Conservation (phyloP, 495 filamentous ascomycete species). For the Neurospora sublineolata region DNA sequence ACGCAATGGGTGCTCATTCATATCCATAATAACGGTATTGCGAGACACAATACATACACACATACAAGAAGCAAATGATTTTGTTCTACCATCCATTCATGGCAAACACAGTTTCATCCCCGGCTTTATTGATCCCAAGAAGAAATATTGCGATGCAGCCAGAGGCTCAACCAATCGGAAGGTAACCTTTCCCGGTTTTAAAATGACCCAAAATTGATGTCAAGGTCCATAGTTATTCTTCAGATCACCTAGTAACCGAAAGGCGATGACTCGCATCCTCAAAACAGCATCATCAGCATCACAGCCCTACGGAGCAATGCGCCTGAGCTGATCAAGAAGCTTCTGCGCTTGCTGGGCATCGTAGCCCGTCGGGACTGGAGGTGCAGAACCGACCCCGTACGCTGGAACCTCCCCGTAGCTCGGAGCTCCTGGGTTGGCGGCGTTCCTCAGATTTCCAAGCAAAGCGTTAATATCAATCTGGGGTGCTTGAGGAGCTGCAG, state of each 20-base stretch:
- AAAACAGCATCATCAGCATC: neutral
- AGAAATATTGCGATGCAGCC: neutral
- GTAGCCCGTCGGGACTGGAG: neutral
- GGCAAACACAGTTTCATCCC: neutral
- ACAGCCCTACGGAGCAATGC: neutral
- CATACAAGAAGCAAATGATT: neutral
- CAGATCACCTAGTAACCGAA: neutral
- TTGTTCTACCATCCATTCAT: neutral
- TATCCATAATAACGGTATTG: neutral
- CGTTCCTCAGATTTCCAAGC: slow-evolving; percentile 13
- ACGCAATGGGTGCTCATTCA: neutral
- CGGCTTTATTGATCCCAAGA: neutral
- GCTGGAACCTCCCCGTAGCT: neutral
- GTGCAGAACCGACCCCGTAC: neutral
- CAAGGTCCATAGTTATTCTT: neutral
- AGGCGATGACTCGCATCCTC: neutral
- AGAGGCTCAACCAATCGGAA: neutral
- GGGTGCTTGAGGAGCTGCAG: slow-evolving; percentile 19
- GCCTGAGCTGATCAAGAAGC: neutral
- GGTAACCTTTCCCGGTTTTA: neutral
- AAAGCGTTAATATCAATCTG: slow-evolving; percentile 20
- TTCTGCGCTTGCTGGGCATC: neutral
- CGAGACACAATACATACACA: neutral
- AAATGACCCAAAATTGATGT: neutral
- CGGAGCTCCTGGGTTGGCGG: neutral